Evolutionary conservation across 805 yeast species (phyloP).

Genomic region (Candida ortonii): DNA sequence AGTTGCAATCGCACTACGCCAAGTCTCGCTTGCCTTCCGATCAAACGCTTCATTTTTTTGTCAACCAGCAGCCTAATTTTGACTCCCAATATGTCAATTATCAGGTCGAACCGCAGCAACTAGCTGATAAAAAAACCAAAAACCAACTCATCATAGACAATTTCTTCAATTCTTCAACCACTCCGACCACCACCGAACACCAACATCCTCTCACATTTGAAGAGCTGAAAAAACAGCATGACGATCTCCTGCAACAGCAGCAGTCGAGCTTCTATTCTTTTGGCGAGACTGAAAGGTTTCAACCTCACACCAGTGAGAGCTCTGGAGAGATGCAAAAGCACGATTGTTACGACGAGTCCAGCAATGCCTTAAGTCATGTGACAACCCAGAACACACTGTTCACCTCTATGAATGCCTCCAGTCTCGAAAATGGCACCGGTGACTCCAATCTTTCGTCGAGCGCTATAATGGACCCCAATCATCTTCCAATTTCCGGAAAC

Average conservation of each 20-base stretch:
- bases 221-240: conserved; percentile 24
- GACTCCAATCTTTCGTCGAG: too few species aligned
- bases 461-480: too few species aligned
- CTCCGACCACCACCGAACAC: conserved; percentile 1
- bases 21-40: neutral
- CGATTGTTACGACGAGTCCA: conserved; percentile 1
- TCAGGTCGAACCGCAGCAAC: neutral
- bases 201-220: conserved; percentile 11
- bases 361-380: conserved; percentile 1
- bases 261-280: conserved; percentile 17
- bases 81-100: conserved; percentile 15
- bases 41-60: conserved; percentile 1
- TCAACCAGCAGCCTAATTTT: conserved; percentile 11
- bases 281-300: conserved; percentile 6
- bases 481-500: too few species aligned
- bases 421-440: too few species aligned
- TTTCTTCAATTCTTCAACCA: conserved; percentile 7
- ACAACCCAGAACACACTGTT: conserved; percentile 1
- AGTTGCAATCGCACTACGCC: neutral
- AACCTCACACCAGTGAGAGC: too few species aligned
- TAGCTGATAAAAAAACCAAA: conserved; percentile 2
- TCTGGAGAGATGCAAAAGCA: too few species aligned
- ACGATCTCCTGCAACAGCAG: conserved; percentile 18
- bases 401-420: too few species aligned
- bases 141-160: conserved; percentile 17